Percentiles rank a stretch among this genome's conserved stretches.
Conservation (phyloP, 176 grass and related monocot genomes). For the Poa pratensis region DNA sequence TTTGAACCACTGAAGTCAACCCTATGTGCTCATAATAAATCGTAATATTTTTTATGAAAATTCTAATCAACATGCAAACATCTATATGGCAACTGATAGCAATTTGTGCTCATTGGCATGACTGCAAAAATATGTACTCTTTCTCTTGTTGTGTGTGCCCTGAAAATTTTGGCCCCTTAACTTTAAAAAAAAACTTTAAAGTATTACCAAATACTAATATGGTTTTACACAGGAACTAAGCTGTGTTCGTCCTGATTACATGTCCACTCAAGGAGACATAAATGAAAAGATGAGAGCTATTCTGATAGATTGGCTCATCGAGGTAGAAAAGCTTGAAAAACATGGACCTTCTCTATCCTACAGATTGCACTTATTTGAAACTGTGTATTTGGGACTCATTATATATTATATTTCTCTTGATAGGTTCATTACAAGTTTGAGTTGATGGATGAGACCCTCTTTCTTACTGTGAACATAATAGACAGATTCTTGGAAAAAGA, state of each 20-base stretch:
- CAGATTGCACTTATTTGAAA: background rate
- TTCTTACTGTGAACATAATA: slow-evolving; percentile 91
- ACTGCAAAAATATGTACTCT: background rate
- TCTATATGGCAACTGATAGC: background rate
- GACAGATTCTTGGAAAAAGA: slow-evolving; percentile 88
- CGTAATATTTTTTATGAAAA: background rate
- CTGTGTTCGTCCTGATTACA: slow-evolving; percentile 73
- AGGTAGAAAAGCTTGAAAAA: slow-evolving; percentile 55
- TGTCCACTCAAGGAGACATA: slow-evolving; percentile 81
- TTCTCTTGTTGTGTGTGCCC: background rate
- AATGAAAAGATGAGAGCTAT: slow-evolving; percentile 95
- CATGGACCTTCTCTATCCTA: background rate
- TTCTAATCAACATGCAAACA: background rate
- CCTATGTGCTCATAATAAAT: slow-evolving; percentile 11
- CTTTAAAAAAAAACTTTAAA: too few relatives aligned
- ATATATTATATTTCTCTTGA: slow-evolving; percentile 29
- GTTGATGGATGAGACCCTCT: slow-evolving; percentile 90
- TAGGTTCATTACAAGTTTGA: slow-evolving; percentile 98
- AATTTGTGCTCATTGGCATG: slow-evolving; percentile 20
- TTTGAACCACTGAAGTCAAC: slow-evolving; percentile 19
- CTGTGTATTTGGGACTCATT: slow-evolving; percentile 17
- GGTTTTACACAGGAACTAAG: slow-evolving; percentile 55
- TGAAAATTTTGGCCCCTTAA: slow-evolving; percentile 13
- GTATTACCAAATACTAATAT: slow-evolving; percentile 22
- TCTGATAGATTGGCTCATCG: slow-evolving; percentile 85